phyloP scores from a whole-genome alignment of 2,329 filamentous ascomycete genomes.

The Claviceps pusilla region DNA sequence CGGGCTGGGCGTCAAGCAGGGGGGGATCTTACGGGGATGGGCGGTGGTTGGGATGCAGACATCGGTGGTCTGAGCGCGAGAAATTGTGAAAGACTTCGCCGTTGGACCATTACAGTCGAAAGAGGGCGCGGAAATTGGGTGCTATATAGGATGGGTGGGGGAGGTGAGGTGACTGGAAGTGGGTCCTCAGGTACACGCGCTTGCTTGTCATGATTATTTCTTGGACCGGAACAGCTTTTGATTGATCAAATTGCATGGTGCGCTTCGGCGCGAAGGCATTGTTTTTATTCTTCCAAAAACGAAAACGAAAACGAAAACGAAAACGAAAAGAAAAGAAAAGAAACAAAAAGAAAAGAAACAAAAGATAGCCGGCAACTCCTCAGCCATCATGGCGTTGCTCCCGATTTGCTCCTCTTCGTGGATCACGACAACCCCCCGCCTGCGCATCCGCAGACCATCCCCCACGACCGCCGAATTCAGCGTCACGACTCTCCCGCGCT shows the following conservation, averaged over 20 bases:
- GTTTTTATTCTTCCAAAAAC: too few relatives aligned
- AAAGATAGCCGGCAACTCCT: background rate
- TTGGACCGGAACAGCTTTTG: background rate
- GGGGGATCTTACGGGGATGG: slow-evolving; percentile 42
- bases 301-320: too few relatives aligned
- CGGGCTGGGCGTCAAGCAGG: slow-evolving; percentile 47
- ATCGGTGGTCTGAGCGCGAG: slow-evolving; percentile 17
- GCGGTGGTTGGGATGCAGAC: slow-evolving; percentile 21
- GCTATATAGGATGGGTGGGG: slow-evolving; percentile 8
- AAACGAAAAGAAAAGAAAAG: too few relatives aligned
- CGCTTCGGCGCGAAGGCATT: background rate
- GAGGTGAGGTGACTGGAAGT: background rate
- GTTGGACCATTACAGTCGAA: slow-evolving; percentile 49
- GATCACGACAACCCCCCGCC: slow-evolving; percentile 42
- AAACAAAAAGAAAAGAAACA: background rate
- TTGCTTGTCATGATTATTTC: background rate
- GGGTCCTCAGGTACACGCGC: background rate
- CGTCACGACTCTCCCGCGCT: slow-evolving; percentile 60
- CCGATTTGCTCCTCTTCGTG: slow-evolving; percentile 39
- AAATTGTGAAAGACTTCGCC: slow-evolving; percentile 40
- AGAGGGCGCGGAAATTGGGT: background rate
- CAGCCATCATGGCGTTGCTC: background rate
- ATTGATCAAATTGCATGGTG: background rate
- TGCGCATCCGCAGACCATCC: slow-evolving; percentile 54
- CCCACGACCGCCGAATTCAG: slow-evolving; percentile 87